Base-by-base conservation (phyloP, 2,329 filamentous ascomycete species). In the Beauveria asiatica region DNA sequence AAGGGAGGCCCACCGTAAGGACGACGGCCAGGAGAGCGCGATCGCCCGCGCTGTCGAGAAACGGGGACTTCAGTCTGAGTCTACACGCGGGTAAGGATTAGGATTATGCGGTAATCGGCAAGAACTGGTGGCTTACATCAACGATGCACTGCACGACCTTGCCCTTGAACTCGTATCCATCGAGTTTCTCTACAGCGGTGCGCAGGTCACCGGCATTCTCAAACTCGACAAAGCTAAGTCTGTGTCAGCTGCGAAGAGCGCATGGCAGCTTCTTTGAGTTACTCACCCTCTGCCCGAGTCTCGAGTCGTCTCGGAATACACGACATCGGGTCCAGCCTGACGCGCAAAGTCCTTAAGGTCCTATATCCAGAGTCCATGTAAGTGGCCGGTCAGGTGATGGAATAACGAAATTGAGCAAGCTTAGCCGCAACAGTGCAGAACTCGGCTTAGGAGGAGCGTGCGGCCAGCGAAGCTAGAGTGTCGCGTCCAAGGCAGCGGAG, bases 291-390 rank as follows among this genome's bases (percentile, higher is more conserved):
- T 90, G 66, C 92, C 91, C 73, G 88, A 89, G 73, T 96, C 92
- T 70, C 93, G 92, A 69, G 87, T 88, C 63, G 95, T 95, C 78
- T 99, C 94, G 66, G 92, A 97, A 75, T 96, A 99, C 70, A 99
- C 94, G 66, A 99, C 94, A 74, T 97, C 94, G 75, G 96, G 84
- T 76, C 92, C 92, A 75, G 93, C 95, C 76, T 95, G 90, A 73
- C 94, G 92, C 64, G 94, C 94, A 78, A 99, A 99, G 76, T 99
- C 94, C 89, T 99, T 99, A 59, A 99, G 86, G 77, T 99, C 94
- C 94, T 99, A 92, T 78, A 87, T 80, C 82, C 83, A 86, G 82
- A 82, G 77, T 84, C 83, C 84, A 83, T 82, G 88, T 94, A 90
- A 92, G 89, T 92, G 78, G 83, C 75, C 78, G 74, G 84, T 82